Evolutionary conservation across 2,329 filamentous ascomycete genomes (phyloP), one percentile per base, ranked within the genome.

Genomic region (Aspergillus jensenii): DNA sequence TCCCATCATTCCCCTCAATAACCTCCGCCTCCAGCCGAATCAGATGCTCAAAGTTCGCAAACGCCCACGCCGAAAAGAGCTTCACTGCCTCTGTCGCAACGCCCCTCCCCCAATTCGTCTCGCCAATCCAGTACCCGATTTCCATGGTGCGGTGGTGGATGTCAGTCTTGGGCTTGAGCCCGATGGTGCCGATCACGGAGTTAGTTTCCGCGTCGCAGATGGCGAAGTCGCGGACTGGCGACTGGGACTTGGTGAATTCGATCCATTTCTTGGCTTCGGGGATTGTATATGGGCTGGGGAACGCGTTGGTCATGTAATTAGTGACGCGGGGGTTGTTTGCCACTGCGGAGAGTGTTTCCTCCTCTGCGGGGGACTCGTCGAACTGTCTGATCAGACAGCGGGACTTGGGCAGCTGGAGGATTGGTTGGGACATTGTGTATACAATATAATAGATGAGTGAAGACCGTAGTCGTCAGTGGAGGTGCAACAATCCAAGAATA

Each of bases 101-200:
- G 1, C 59, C 59, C 41, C 39, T 51, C 4, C 59, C 46, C 59
- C 59, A 60, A 23, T 52, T 41, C 17, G 35, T 43, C 37, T 60
- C 40, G 1, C 55, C 55, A n/a, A 60, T 5, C 59, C 59, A 60
- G 46, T 60, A 60, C 43, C 59, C 59, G 6, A 60, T 21, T 11
- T 51, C 55, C 51, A 58, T 55, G 1, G 59, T 51, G 4, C 59
- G 55, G 37, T 58, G 31, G 14, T 58, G 44, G 3, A 60, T 41
- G 23, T 60, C 59, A 0, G n/a, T 33, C 2, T 15, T 21, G 1
- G 35, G 6, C 9, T 55, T 55, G 9, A 58, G 21, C 0, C 59
- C 59, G n/a, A 60, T 58, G 1, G 41, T 27, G 11, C 59, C 59
- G 21, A 60, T 53, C 8, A 46, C 14, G 19, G 33, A 14, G 23